A percentile compares a stretch with the other conserved stretches of the same genome.
phyloP scores from a whole-genome alignment of 2,329 filamentous ascomycete genomes.

The Sclerotinia sclerotiorum region DNA sequence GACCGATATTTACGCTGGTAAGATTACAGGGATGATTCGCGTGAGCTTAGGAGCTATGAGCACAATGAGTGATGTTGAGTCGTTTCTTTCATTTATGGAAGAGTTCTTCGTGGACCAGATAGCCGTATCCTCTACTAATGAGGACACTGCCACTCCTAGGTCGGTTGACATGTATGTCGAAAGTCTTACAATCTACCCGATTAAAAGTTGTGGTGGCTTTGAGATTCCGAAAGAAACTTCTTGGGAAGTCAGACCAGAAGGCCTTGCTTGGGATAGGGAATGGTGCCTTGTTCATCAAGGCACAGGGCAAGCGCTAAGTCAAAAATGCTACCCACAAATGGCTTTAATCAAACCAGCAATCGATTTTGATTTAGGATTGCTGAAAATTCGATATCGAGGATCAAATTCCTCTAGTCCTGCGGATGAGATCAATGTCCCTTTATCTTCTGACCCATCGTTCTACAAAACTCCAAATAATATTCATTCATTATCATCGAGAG shows the following conservation, averaged over 20 bases:
- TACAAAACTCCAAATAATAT: constrained; percentile 47
- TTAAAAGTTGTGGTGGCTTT: constrained; percentile 90
- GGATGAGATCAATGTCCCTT: constrained; percentile 54
- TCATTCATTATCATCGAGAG: constrained; percentile 57
- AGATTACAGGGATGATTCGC: constrained; percentile 83
- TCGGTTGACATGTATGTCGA: constrained; percentile 52
- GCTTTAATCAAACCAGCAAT: constrained; percentile 74
- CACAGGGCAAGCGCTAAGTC: constrained; percentile 79
- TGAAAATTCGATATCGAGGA: constrained; percentile 59
- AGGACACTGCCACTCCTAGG: not conserved
- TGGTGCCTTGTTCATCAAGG: constrained; percentile 92
- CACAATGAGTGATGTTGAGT: constrained; percentile 68
- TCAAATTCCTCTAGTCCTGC: constrained; percentile 32
- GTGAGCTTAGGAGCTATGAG: constrained; percentile 91
- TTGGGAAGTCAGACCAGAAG: constrained; percentile 81
- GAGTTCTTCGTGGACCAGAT: constrained; percentile 56
- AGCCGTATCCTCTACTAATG: not conserved
- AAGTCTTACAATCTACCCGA: constrained; percentile 75
- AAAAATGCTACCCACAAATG: constrained; percentile 88
- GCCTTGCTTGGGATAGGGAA: constrained; percentile 90
- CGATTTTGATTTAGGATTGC: constrained; percentile 65
- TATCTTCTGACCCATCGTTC: constrained; percentile 65
- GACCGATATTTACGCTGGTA: constrained; percentile 77
- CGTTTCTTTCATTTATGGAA: constrained; percentile 67
- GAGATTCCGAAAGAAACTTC: constrained; percentile 58